These are phyloP conservation scores for Kwoniella sp. DNA, from an alignment of 768 basidiomycete genomes.

Conservation along the genomic window DNA sequence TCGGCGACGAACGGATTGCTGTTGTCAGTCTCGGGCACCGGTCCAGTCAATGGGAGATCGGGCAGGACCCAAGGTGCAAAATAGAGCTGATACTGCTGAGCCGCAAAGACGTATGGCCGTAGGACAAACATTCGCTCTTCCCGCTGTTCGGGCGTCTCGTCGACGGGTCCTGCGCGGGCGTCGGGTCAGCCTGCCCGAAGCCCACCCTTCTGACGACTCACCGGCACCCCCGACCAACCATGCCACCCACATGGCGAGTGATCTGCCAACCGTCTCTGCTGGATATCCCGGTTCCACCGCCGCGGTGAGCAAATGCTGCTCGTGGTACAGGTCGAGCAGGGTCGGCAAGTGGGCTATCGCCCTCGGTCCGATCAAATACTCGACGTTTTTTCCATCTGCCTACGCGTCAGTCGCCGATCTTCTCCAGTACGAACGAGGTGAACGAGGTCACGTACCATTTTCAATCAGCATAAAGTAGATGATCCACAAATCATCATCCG, in stretches of 20 bases:
- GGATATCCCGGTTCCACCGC: constrained; percentile 50
- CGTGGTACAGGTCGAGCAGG: constrained; percentile 47
- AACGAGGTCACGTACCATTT: constrained; percentile 40
- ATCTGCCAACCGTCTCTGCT: constrained; percentile 39
- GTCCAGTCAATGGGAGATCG: constrained; percentile 38
- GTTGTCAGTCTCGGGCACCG: background rate
- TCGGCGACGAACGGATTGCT: constrained; percentile 48
- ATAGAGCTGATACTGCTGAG: constrained; percentile 48
- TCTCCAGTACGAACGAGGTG: background rate
- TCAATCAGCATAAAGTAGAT: constrained; percentile 48
- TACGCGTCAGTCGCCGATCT: background rate
- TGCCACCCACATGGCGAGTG: constrained; percentile 49
- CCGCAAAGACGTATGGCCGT: constrained; percentile 52
- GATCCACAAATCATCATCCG: constrained; percentile 43
- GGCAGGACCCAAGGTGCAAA: constrained; percentile 51
- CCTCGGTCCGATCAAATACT: constrained; percentile 31
- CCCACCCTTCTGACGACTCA: constrained; percentile 3
- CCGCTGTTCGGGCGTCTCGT: constrained; percentile 26
- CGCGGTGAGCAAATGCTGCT: constrained; percentile 43
- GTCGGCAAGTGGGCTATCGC: constrained; percentile 29
- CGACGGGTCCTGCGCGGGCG: background rate
- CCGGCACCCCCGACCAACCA: constrained; percentile 38
- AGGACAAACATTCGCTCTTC: constrained; percentile 52
- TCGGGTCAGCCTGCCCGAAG: background rate
- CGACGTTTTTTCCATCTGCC: constrained; percentile 45